These are phyloP conservation scores for Beauveria sp. DNA, from an alignment of 2,329 filamentous ascomycete species.

Conservation along the genomic window DNA sequence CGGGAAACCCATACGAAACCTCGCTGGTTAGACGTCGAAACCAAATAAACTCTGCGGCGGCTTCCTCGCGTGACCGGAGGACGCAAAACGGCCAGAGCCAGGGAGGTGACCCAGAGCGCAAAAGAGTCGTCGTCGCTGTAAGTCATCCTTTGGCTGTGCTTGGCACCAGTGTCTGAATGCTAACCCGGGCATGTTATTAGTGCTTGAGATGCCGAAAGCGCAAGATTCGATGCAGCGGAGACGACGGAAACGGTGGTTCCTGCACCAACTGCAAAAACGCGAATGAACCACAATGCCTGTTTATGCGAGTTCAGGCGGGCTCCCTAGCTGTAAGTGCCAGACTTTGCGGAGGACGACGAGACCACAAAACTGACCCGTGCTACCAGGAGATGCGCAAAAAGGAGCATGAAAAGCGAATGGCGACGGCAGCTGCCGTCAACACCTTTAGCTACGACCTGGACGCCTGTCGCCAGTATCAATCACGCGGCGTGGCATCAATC, in stretches of 20 bases:
- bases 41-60: neutral
- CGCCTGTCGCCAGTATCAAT: conserved; percentile 22
- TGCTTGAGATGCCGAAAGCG: conserved; percentile 84
- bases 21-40: neutral
- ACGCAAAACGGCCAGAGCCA: neutral
- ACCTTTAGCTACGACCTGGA: conserved; percentile 23
- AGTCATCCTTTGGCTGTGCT: neutral
- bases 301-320: conserved; percentile 59
- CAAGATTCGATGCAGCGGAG: conserved; percentile 92
- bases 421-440: neutral
- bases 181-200: conserved; percentile 37
- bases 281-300: conserved; percentile 64
- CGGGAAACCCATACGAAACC: neutral
- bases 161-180: neutral
- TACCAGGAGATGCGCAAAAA: neutral
- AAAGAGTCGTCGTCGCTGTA: conserved; percentile 1
- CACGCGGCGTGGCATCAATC: neutral
- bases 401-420: neutral
- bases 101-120: neutral
- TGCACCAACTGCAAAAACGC: conserved; percentile 78
- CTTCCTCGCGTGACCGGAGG: neutral
- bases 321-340: neutral
- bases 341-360: too few species aligned
- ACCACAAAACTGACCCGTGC: neutral
- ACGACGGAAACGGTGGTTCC: conserved; percentile 65